A percentile compares a stretch with the other conserved stretches of the same genome.
phyloP scores from a whole-genome alignment of 306 rosid genomes.

The Citrullus mucosospermus region DNA sequence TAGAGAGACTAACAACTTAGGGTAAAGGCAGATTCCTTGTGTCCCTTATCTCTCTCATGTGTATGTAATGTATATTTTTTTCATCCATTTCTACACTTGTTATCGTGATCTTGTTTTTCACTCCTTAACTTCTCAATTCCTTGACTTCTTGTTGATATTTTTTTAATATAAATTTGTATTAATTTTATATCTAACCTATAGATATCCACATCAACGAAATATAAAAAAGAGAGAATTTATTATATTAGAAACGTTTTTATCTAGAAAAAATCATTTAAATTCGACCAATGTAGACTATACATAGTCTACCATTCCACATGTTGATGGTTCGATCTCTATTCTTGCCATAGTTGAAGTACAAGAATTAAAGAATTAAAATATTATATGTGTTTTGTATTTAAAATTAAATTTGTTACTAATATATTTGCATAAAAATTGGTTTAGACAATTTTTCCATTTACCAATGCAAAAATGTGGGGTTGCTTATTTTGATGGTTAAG shows the following conservation, averaged over 20 bases:
- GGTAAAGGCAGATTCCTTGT: constrained; percentile 42
- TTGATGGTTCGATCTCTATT: too few species aligned
- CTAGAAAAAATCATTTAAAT: too few species aligned
- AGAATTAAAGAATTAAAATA: too few species aligned
- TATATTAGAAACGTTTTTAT: too few species aligned
- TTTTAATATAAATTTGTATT: not conserved
- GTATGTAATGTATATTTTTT: constrained; percentile 32
- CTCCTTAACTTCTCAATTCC: not conserved
- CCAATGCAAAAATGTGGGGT: constrained; percentile 4
- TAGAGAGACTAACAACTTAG: constrained; percentile 45
- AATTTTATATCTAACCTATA: not conserved
- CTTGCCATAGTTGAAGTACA: too few species aligned
- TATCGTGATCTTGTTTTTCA: not conserved
- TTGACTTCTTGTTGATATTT: not conserved
- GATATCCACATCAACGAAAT: not conserved
- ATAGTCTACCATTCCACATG: too few species aligned
- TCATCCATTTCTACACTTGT: constrained; percentile 18
- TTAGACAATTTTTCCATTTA: not conserved
- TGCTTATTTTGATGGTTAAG: not conserved
- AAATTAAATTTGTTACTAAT: too few species aligned
- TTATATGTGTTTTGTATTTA: too few species aligned
- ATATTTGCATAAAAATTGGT: too few species aligned
- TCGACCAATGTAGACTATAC: too few species aligned
- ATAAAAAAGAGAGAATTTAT: too few species aligned
- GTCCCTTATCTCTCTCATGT: constrained; percentile 3